Evolutionary conservation across 257 asterid genomes (phyloP), one percentile per base, ranked within the genome.

Genomic region (Cruciata laevipes): DNA sequence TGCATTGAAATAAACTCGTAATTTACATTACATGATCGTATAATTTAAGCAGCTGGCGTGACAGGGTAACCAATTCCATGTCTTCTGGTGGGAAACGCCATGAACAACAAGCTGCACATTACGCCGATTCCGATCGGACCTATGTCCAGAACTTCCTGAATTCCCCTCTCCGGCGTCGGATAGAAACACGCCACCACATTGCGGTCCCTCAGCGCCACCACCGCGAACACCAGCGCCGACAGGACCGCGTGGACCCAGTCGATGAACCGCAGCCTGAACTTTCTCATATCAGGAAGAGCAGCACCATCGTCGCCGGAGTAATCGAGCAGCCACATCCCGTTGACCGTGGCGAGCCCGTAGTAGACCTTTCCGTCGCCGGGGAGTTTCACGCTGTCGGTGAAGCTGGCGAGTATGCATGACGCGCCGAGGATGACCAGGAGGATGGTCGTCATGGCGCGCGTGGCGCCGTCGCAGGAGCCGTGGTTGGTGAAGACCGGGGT

Each of bases 11-110:
- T 27, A 27, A 27, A 27, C 30, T 27, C 30, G 4, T 35, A 35
- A 4, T 7, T n/a, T n/a, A n/a, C n/a, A n/a, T n/a, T n/a, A n/a
- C n/a, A n/a, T n/a, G n/a, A n/a, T n/a, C n/a, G n/a, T n/a, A 10
- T 21, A 27, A 57, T 23, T 31, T 40, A 58, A 31, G 14, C 27
- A 18, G 66, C 81, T 47, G 79, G 66, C 3, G 89, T 69, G 6
- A 87, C 86, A 20, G 96, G 95, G 74, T 76, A 89, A 1, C 96
- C 96, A 60, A 89, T 82, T 0, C 95, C 95, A 72, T 82, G 88
- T 64, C 96, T 82, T n/a, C 73, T 82, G 5, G 80, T 77, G 0
- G 96, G 96, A 61, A 87, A 87, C 1, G 70, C 67, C 60, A 87
- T 73, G 69, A 89, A 89, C 83, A 87, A 23, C 77, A 87, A 66